Percentiles rank a stretch among this genome's conserved stretches.
Conservation (phyloP, 441 rosid species). For the Corymbia calophylla region DNA sequence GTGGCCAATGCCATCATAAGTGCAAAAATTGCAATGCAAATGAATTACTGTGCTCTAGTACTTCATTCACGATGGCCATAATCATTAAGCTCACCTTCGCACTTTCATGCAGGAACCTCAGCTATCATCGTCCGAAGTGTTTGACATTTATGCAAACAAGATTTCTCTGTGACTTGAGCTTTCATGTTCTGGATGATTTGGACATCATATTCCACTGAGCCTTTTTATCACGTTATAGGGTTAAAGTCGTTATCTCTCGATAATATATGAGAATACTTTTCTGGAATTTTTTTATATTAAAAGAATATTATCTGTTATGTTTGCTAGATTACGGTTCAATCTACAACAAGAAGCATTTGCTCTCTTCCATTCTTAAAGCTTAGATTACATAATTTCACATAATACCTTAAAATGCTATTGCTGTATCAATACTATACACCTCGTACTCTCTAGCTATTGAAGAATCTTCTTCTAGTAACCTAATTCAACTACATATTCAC, state of each 20-base stretch:
- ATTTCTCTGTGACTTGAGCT: slow-evolving; percentile 23
- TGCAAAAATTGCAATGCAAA: background rate
- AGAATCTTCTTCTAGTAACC: background rate
- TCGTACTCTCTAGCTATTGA: background rate
- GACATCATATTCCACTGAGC: background rate
- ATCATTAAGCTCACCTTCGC: background rate
- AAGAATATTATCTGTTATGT: background rate
- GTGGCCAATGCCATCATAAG: background rate
- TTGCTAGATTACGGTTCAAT: background rate
- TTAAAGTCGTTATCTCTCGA: background rate
- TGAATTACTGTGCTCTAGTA: background rate
- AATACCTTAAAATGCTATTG: background rate
- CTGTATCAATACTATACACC: background rate
- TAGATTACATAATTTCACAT: background rate
- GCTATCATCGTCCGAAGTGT: slow-evolving; percentile 43
- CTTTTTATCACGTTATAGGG: background rate
- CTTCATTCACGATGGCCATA: background rate
- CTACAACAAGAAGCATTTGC: background rate
- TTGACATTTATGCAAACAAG: slow-evolving; percentile 42
- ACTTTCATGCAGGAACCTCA: slow-evolving; percentile 52
- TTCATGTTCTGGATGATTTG: background rate
- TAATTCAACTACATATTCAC: background rate
- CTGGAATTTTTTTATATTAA: background rate
- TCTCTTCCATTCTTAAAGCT: background rate
- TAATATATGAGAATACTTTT: background rate